Evolutionary conservation across 495 filamentous ascomycete genomes (phyloP).

Genomic region (Penicillium cataractarum): DNA sequence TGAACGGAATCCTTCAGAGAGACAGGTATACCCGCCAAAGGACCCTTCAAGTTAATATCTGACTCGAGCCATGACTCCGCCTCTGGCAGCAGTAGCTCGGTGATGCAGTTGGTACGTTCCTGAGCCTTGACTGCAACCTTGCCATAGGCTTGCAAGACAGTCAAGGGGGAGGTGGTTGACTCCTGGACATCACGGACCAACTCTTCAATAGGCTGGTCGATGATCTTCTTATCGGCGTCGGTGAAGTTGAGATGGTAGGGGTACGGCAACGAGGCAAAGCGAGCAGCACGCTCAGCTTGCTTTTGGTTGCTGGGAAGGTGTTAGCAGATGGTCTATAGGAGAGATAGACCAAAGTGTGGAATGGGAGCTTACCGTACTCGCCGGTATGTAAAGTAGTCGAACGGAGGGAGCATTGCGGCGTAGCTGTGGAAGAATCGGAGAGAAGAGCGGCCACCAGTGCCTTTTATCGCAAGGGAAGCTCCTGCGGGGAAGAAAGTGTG

Average conservation of each 20-base stretch:
- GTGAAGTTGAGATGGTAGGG: conserved; percentile 69
- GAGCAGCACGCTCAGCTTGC: conserved; percentile 69
- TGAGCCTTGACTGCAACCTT: conserved; percentile 87
- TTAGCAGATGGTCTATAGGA: background rate
- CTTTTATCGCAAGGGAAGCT: conserved; percentile 33
- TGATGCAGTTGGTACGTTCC: conserved; percentile 85
- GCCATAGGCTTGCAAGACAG: conserved; percentile 86
- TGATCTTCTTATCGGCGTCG: conserved; percentile 60
- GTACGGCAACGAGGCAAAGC: conserved; percentile 67
- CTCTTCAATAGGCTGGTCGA: conserved; percentile 74
- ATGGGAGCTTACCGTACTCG: conserved; percentile 57
- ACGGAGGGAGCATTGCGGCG: conserved; percentile 56
- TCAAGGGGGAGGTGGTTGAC: conserved; percentile 62
- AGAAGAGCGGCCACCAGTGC: conserved; percentile 8
- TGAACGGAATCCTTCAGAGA: conserved; percentile 87
- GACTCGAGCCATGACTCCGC: conserved; percentile 77
- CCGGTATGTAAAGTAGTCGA: conserved; percentile 62
- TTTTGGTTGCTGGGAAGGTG: conserved; percentile 67
- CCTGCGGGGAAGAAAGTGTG: conserved; percentile 32
- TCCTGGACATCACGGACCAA: conserved; percentile 80
- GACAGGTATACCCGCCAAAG: conserved; percentile 87
- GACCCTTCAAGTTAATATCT: conserved; percentile 76
- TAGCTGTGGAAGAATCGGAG: conserved; percentile 1
- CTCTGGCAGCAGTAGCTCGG: conserved; percentile 80
- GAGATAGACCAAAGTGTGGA: background rate